Percentiles rank a stretch among this genome's conserved stretches.
Conservation (phyloP, 805 yeast genomes). For the Zygosaccharomyces pseudorouxii region DNA sequence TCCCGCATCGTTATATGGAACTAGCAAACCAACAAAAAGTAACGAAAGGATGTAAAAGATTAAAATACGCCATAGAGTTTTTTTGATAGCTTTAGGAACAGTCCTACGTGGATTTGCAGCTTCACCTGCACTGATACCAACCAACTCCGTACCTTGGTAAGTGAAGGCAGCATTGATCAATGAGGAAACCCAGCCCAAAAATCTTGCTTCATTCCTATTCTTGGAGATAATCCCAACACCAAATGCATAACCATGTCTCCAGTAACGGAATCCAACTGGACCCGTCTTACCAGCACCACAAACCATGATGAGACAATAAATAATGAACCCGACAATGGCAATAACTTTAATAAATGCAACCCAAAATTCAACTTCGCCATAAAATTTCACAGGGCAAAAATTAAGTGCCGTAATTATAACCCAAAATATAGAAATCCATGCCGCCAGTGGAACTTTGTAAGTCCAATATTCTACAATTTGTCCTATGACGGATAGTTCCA, state of each 20-base stretch:
- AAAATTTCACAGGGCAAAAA: constrained; percentile 61
- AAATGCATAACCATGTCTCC: constrained; percentile 78
- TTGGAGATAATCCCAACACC: constrained; percentile 56
- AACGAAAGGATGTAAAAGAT: constrained; percentile 61
- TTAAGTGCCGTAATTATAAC: constrained; percentile 50
- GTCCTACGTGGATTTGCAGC: constrained; percentile 62
- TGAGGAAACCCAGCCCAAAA: constrained; percentile 66
- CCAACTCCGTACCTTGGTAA: constrained; percentile 73
- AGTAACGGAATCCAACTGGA: constrained; percentile 72
- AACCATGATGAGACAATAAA: constrained; percentile 65
- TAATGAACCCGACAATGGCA: constrained; percentile 66
- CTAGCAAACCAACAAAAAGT: constrained; percentile 64
- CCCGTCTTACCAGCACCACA: constrained; percentile 70
- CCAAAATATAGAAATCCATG: constrained; percentile 67
- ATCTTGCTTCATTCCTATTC: constrained; percentile 49
- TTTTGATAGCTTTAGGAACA: constrained; percentile 67
- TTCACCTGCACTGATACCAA: constrained; percentile 75
- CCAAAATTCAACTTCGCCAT: constrained; percentile 78
- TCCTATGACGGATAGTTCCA: constrained; percentile 68
- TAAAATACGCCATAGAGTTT: constrained; percentile 61
- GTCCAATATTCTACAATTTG: constrained; percentile 66
- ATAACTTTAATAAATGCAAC: constrained; percentile 60
- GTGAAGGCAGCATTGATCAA: constrained; percentile 74
- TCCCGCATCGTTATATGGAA: constrained; percentile 62
- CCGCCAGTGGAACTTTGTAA: constrained; percentile 60